A percentile compares a stretch with the other conserved stretches of the same genome.
Evolutionary conservation across 805 yeast genomes (phyloP).

Genomic region (Wickerhamiella hasegawae): DNA sequence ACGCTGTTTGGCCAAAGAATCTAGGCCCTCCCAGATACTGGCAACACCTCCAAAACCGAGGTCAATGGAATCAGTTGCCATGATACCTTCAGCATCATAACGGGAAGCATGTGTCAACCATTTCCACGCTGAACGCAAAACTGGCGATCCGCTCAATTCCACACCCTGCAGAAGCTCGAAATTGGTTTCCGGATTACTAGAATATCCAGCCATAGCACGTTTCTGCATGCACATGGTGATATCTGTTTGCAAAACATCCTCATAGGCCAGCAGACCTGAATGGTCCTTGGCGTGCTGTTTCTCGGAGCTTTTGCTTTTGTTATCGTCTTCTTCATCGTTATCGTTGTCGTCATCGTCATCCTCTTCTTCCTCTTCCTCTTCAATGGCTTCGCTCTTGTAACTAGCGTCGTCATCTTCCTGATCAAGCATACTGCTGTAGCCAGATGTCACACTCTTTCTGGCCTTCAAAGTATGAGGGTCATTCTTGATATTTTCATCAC

Average conservation of each 20-base stretch:
- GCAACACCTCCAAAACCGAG: slow-evolving; percentile 76
- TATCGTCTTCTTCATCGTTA: slow-evolving; percentile 1
- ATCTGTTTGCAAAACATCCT: slow-evolving; percentile 45
- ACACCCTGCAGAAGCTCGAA: slow-evolving; percentile 27
- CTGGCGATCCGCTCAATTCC: slow-evolving; percentile 30
- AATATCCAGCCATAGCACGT: slow-evolving; percentile 61
- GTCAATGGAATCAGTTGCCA: slow-evolving; percentile 57
- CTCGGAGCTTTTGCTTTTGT: too few relatives aligned
- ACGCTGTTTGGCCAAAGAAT: slow-evolving; percentile 12
- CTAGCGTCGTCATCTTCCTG: background rate
- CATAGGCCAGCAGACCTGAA: background rate
- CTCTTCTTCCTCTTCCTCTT: background rate
- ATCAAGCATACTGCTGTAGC: background rate
- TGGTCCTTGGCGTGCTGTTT: too few relatives aligned
- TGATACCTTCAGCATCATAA: slow-evolving; percentile 45
- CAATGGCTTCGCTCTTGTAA: background rate
- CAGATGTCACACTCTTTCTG: too few relatives aligned
- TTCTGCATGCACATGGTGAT: slow-evolving; percentile 55
- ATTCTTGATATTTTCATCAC: background rate
- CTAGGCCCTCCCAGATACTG: slow-evolving; percentile 64
- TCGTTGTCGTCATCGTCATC: slow-evolving; percentile 1
- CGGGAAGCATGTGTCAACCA: slow-evolving; percentile 69
- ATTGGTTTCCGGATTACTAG: slow-evolving; percentile 49
- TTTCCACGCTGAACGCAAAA: slow-evolving; percentile 70
- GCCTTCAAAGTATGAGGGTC: background rate